phyloP scores from a whole-genome alignment of 805 yeast species.

The Schizosaccharomyces osmophilus region DNA sequence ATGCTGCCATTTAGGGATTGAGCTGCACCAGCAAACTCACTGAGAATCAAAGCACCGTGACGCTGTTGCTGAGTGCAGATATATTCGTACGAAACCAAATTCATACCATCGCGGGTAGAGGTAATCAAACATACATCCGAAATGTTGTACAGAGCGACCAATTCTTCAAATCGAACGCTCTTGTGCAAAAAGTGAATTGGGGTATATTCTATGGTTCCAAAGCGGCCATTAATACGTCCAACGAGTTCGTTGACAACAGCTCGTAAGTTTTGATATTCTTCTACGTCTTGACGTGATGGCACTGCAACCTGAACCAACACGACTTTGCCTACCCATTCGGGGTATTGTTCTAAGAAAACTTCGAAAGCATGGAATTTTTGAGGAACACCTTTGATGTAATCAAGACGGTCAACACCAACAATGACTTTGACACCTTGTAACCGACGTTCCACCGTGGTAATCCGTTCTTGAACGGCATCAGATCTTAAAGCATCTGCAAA shows the following conservation, averaged over 20 bases:
- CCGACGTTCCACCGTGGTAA: constrained; percentile 36
- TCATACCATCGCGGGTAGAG: constrained; percentile 96
- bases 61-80: constrained; percentile 79
- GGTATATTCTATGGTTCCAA: constrained; percentile 90
- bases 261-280: constrained; percentile 81
- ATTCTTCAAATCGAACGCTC: constrained; percentile 70
- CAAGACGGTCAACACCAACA: constrained; percentile 90
- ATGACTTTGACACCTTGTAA: constrained; percentile 60
- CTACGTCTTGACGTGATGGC: constrained; percentile 93
- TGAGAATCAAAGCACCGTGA: constrained; percentile 65
- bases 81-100: constrained; percentile 83
- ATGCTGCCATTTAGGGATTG: constrained; percentile 86
- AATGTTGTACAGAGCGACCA: constrained; percentile 62
- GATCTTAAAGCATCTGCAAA: constrained; percentile 56
- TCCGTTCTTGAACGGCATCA: constrained; percentile 37
- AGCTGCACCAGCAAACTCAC: constrained; percentile 98
- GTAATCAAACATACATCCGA: constrained; percentile 82
- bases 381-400: constrained; percentile 94
- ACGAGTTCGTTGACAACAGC: constrained; percentile 89
- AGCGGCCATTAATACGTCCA: constrained; percentile 86
- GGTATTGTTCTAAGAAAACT: constrained; percentile 72
- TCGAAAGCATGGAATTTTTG: constrained; percentile 93
- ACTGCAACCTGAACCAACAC: constrained; percentile 91
- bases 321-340: constrained; percentile 95
- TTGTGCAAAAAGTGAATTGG: constrained; percentile 94